Evolutionary conservation across 345 rosid species (phyloP).

Genomic region (Populus alba): DNA sequence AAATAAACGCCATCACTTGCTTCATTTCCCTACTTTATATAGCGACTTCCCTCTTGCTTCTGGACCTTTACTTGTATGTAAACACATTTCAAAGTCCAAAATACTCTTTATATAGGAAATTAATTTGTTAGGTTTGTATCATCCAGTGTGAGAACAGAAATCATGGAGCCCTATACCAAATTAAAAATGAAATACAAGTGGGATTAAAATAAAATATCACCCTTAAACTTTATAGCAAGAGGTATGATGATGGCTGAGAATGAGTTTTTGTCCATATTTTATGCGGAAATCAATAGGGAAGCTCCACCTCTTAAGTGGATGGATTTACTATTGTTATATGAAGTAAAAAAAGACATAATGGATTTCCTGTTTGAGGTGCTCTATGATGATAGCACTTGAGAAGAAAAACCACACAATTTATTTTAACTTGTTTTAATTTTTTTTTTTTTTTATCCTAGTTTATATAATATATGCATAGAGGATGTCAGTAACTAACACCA

Average conservation of each 20-base stretch:
- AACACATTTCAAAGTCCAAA: too few species aligned
- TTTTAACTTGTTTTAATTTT: too few species aligned
- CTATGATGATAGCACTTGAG: neutral
- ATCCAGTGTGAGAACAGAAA: neutral
- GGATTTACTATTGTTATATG: neutral
- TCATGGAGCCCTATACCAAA: constrained; percentile 12
- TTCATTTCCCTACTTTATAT: constrained; percentile 16
- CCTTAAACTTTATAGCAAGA: neutral
- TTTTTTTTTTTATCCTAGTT: too few species aligned
- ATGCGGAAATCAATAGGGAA: constrained; percentile 24
- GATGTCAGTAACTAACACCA: too few species aligned
- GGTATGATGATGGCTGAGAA: constrained; percentile 1
- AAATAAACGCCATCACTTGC: constrained; percentile 5
- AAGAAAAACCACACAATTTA: too few species aligned
- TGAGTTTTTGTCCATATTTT: neutral
- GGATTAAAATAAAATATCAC: constrained; percentile 2
- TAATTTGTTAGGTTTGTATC: too few species aligned
- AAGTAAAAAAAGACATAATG: constrained; percentile 10
- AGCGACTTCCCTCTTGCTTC: too few species aligned
- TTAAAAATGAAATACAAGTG: constrained; percentile 18
- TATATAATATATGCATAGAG: too few species aligned
- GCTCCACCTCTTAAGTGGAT: constrained; percentile 22
- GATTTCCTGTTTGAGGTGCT: constrained; percentile 16
- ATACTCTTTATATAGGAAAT: too few species aligned
- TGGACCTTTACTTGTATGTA: too few species aligned